Evolutionary conservation across 75 land plant species (phyloP).

Genomic region (Cunninghamia lanceolata): DNA sequence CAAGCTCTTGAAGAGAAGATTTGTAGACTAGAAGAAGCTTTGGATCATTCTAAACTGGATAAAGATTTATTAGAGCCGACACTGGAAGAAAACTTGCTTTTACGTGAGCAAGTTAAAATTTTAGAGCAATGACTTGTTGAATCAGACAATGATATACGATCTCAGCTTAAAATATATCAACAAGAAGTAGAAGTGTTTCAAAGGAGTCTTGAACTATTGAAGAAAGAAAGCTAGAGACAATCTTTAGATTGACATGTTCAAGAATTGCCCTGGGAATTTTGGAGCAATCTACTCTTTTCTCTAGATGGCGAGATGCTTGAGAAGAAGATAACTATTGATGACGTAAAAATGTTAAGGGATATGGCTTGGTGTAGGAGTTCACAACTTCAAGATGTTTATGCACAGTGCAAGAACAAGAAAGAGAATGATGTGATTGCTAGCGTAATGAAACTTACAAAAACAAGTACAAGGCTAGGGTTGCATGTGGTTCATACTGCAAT

Average conservation of each 20-base stretch:
- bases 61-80: conserved; percentile 45
- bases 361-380: conserved; percentile 81
- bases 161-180: conserved; percentile 63
- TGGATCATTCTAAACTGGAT: conserved; percentile 52
- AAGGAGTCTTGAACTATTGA: conserved; percentile 58
- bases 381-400: conserved; percentile 65
- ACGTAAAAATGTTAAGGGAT: conserved; percentile 64
- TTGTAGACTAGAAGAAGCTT: conserved; percentile 50
- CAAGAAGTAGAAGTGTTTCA: conserved; percentile 77
- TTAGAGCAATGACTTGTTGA: conserved; percentile 74
- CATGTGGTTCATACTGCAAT: conserved; percentile 89
- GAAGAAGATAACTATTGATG: conserved; percentile 62
- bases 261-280: conserved; percentile 90
- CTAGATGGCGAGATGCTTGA: conserved; percentile 84
- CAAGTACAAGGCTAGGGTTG: conserved; percentile 59
- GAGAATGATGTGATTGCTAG: conserved; percentile 51
- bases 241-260: conserved; percentile 42
- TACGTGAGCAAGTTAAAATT: conserved; percentile 59
- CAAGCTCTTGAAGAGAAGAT: conserved; percentile 56
- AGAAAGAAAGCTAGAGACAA: conserved; percentile 50
- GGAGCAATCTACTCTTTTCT: conserved; percentile 73
- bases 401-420: conserved; percentile 50
- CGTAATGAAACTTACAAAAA: conserved; percentile 49
- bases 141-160: conserved; percentile 74
- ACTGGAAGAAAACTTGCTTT: conserved; percentile 49